phyloP scores from a whole-genome alignment of 2,329 filamentous ascomycete genomes.

The Fusarium oxysporum region DNA sequence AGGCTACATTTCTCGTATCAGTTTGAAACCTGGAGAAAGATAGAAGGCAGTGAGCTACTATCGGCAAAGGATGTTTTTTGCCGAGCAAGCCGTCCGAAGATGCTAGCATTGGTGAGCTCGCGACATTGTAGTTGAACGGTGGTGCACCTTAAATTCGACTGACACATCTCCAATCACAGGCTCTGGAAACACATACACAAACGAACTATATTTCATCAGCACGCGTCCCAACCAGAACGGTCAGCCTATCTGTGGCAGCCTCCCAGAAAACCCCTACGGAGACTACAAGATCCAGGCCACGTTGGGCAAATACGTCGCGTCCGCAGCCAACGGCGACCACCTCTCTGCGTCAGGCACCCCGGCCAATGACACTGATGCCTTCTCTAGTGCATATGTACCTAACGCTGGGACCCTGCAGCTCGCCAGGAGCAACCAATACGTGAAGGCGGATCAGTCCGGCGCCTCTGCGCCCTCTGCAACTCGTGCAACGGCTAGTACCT shows the following conservation, averaged over 20 bases:
- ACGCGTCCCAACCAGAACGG: not conserved
- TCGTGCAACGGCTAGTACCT: not conserved
- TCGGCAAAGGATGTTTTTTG: not conserved
- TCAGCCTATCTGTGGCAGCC: not conserved
- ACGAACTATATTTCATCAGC: not conserved
- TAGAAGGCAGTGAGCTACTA: not conserved
- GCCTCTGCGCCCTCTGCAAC: not conserved
- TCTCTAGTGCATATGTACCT: not conserved
- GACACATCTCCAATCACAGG: not conserved
- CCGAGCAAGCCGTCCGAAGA: rapidly evolving
- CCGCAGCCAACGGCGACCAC: not conserved
- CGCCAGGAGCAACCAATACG: not conserved
- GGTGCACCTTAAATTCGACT: too few species aligned
- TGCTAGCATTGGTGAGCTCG: rapidly evolving
- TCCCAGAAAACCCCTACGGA: not conserved
- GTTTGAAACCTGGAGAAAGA: not conserved
- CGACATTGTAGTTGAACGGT: rapidly evolving
- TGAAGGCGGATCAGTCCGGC: not conserved
- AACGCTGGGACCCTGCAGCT: not conserved
- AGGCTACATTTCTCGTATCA: not conserved
- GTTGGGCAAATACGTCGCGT: not conserved
- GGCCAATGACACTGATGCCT: rapidly evolving
- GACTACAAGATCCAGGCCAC: not conserved
- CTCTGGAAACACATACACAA: not conserved
- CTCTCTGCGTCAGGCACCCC: not conserved